These are phyloP conservation scores for Fusarium goolgardi DNA, from an alignment of 2,329 filamentous ascomycete species.

Conservation along the genomic window DNA sequence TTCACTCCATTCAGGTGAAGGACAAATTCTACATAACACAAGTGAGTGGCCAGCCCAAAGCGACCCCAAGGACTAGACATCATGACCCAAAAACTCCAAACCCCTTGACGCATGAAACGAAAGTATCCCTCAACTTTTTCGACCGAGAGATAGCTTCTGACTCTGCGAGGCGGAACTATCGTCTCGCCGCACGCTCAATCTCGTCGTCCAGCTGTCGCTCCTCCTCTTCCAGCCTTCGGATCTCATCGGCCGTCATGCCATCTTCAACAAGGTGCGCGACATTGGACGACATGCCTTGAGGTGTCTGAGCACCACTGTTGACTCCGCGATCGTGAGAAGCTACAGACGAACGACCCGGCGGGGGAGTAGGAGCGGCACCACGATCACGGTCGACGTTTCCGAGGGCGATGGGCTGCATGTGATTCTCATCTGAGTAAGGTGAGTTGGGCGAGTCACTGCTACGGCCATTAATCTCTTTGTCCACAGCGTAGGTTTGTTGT, in stretches of 20 bases:
- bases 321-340: conserved; percentile 33
- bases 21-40: conserved; percentile 18
- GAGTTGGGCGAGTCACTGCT: conserved; percentile 56
- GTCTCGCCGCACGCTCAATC: conserved; percentile 60
- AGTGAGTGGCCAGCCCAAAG: conserved; percentile 16
- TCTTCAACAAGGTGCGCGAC: conserved; percentile 68
- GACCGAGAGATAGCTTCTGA: conserved; percentile 13
- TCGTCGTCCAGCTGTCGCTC: conserved; percentile 67
- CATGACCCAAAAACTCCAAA: conserved; percentile 44
- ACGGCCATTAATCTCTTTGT: conserved; percentile 58
- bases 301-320: conserved; percentile 42
- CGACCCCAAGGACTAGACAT: conserved; percentile 21
- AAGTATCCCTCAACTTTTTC: conserved; percentile 11
- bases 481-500: conserved; percentile 56
- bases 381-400: conserved; percentile 29
- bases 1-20: conserved; percentile 3
- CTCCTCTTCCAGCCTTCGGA: conserved; percentile 67
- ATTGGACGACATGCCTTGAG: conserved; percentile 51
- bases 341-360: conserved; percentile 32
- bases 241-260: conserved; percentile 69
- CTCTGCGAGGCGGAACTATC: conserved; percentile 35
- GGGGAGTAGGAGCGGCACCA: conserved; percentile 17
- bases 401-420: conserved; percentile 44
- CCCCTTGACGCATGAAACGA: conserved; percentile 34
- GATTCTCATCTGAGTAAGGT: conserved; percentile 57